Percentiles rank a stretch among this genome's conserved stretches.
These are phyloP conservation scores for Echeveria elegans DNA, from an alignment of 164 flowering plant genomes.

Conservation along the genomic window DNA sequence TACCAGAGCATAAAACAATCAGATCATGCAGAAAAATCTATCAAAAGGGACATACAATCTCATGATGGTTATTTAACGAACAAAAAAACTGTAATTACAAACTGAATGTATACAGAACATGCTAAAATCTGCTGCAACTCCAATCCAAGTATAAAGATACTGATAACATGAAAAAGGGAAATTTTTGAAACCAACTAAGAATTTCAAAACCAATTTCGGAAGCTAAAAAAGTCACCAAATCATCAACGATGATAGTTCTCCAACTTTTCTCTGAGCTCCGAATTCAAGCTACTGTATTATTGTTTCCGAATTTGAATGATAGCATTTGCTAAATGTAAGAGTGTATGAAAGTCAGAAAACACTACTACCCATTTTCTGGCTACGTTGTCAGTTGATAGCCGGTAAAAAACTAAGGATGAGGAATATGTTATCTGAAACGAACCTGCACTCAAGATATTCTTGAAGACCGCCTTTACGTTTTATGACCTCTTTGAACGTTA, in stretches of 20 bases:
- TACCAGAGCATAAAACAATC: neutral
- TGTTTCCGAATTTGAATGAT: neutral
- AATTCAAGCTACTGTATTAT: neutral
- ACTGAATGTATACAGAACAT: neutral
- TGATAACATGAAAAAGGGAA: neutral
- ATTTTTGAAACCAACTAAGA: neutral
- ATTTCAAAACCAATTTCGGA: neutral
- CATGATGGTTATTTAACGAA: neutral
- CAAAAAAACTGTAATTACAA: neutral
- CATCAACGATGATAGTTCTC: neutral
- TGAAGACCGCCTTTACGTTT: conserved; percentile 92
- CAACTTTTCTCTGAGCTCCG: neutral
- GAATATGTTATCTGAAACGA: conserved; percentile 13
- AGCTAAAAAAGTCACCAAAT: neutral
- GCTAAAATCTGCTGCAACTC: neutral
- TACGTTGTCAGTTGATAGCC: neutral
- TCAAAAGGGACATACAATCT: neutral
- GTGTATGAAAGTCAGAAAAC: neutral
- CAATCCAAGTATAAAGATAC: neutral
- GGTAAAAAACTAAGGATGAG: neutral
- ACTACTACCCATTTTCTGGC: too few relatives aligned
- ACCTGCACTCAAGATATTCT: conserved; percentile 94
- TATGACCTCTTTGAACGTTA: conserved; percentile 78
- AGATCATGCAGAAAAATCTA: neutral
- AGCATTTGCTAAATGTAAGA: neutral